A percentile compares a stretch with the other conserved stretches of the same genome.
phyloP scores from a whole-genome alignment of 2,329 filamentous ascomycete species.

The Trichocomaceae sp. region DNA sequence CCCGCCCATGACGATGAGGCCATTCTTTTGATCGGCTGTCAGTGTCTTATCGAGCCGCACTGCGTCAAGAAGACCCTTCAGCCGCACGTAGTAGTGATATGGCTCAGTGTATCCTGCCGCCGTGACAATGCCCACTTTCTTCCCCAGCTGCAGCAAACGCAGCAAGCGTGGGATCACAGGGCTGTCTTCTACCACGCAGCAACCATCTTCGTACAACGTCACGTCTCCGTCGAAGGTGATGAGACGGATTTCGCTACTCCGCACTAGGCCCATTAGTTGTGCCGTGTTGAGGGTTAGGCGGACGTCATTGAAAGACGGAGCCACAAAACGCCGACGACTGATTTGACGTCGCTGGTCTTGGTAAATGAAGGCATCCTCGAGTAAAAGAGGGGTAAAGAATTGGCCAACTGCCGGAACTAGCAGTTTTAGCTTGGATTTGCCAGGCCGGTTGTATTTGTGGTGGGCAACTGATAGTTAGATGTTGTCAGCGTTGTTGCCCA shows the following conservation, averaged over 20 bases:
- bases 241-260: conserved; percentile 63
- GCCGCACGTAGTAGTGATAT: conserved; percentile 74
- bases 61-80: conserved; percentile 79
- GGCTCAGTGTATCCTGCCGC: conserved; percentile 91
- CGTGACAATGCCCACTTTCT: conserved; percentile 90
- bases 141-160: conserved; percentile 67
- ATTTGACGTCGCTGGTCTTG: conserved; percentile 84
- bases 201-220: conserved; percentile 86
- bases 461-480: conserved; percentile 53
- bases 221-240: conserved; percentile 98
- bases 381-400: conserved; percentile 82
- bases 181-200: conserved; percentile 66
- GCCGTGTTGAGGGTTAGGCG: conserved; percentile 89
- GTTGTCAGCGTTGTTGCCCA: conserved; percentile 1
- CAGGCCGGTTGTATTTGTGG: conserved; percentile 56
- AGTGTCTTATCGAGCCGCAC: conserved; percentile 58
- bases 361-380: conserved; percentile 85
- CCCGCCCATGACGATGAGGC: conserved; percentile 86
- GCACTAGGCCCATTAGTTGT: conserved; percentile 84
- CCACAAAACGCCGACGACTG: conserved; percentile 83
- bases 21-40: conserved; percentile 61
- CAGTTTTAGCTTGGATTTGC: conserved; percentile 84
- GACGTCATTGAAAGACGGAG: conserved; percentile 95
- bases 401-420: conserved; percentile 86
- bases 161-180: conserved; percentile 65